phyloP scores from a whole-genome alignment of 2,329 filamentous ascomycete species.

The Aplosporella prunicola region DNA sequence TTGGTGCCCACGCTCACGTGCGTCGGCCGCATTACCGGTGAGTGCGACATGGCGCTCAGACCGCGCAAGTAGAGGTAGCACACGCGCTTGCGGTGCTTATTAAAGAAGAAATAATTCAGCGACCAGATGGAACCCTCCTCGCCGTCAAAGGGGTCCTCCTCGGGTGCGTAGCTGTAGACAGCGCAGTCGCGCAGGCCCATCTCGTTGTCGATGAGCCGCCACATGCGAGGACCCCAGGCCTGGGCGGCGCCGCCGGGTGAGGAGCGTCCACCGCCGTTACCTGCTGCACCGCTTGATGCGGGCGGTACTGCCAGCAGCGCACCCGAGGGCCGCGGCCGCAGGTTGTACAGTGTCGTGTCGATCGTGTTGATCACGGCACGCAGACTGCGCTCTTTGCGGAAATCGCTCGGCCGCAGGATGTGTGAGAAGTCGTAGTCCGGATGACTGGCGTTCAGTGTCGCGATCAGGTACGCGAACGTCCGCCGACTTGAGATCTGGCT shows the following conservation, averaged over 20 bases:
- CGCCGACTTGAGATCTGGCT: slow-evolving; percentile 80
- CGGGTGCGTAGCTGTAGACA: slow-evolving; percentile 80
- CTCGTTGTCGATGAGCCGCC: slow-evolving; percentile 85
- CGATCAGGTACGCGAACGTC: slow-evolving; percentile 92
- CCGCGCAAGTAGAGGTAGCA: slow-evolving; percentile 89
- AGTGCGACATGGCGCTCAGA: slow-evolving; percentile 65
- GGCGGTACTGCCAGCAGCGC: slow-evolving; percentile 27
- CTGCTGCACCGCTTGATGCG: slow-evolving; percentile 30
- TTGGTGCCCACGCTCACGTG: too few relatives aligned
- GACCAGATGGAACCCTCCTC: slow-evolving; percentile 94
- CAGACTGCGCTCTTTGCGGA: slow-evolving; percentile 72
- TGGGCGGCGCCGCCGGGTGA: slow-evolving; percentile 43
- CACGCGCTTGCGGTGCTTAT: slow-evolving; percentile 81
- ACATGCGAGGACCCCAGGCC: slow-evolving; percentile 82
- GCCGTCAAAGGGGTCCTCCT: slow-evolving; percentile 82
- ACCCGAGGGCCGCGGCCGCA: slow-evolving; percentile 49
- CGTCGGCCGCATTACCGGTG: slow-evolving; percentile 41
- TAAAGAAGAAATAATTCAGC: slow-evolving; percentile 96
- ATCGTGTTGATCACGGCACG: slow-evolving; percentile 77
- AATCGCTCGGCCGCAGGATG: slow-evolving; percentile 79
- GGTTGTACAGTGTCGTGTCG: slow-evolving; percentile 77
- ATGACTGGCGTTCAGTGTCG: slow-evolving; percentile 91
- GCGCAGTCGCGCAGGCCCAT: slow-evolving; percentile 86
- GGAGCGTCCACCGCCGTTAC: slow-evolving; percentile 37
- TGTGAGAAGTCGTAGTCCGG: slow-evolving; percentile 96